Conservation (phyloP, 78 protist species). For the Planoprotostelium fungivorum region DNA sequence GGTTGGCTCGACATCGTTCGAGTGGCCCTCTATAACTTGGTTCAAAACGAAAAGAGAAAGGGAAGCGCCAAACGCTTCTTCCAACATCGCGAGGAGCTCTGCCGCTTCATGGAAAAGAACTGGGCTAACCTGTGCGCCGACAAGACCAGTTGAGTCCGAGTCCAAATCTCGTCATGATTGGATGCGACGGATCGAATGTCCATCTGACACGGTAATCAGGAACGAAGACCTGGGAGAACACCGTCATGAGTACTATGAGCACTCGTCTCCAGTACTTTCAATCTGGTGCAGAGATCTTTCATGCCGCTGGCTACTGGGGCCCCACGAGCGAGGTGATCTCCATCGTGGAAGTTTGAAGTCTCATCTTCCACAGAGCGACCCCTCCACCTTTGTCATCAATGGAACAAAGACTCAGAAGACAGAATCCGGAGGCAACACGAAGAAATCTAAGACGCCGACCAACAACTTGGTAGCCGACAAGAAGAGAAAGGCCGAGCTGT, state of each 20-base stretch:
- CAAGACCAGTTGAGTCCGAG: background rate
- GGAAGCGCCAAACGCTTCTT: background rate
- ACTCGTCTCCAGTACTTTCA: background rate
- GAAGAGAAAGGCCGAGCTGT: background rate
- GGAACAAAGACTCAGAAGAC: background rate
- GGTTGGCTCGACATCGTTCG: background rate
- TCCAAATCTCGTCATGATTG: background rate
- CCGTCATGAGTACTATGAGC: background rate
- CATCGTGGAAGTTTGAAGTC: background rate
- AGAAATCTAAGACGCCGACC: background rate
- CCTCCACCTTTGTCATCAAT: background rate
- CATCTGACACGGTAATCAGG: background rate
- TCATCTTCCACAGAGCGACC: background rate
- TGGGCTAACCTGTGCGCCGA: background rate
- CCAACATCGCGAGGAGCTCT: background rate
- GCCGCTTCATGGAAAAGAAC: background rate
- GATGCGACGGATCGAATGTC: no score
- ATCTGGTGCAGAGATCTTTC: background rate
- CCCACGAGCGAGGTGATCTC: background rate
- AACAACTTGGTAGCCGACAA: background rate
- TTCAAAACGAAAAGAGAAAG: background rate
- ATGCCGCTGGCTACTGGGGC: background rate
- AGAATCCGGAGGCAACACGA: background rate
- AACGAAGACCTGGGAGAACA: background rate
- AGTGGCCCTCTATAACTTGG: background rate